Evolutionary conservation across 352 stramenopile species (phyloP), one percentile per base, ranked within the genome.

Genomic region (Thraustochytrium sp.): DNA sequence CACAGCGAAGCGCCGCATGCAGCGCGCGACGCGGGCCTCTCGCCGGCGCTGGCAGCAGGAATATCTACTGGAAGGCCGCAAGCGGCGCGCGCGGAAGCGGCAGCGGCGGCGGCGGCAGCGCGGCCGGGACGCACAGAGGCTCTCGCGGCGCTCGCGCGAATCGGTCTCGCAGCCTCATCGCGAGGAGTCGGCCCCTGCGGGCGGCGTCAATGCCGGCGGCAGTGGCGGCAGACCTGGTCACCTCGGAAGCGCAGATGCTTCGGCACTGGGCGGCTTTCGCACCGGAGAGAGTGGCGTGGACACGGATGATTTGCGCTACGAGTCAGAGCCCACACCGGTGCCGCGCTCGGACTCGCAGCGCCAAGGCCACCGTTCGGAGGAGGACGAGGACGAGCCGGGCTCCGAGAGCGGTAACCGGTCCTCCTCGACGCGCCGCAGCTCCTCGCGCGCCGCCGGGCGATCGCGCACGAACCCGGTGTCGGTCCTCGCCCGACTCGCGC

Each of bases 1-100:
- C 1, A 54, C 65, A 23, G 74, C 74, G 18, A 82, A 82, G 74
- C 74, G 53, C 18, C 36, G 23, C 42, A 54, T 56, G 55, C 48
- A 82, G 37, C 5, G 65, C 21, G 65, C 65, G 3, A 80, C 59
- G 26, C 34, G 59, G 9, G 59, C 59, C 21, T 44, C 59, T 11
- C 40, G 59, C 26, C 59, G 59, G 8, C 59, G 59, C 26, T 72
- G 59, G 59, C 59, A 72, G 40, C 59, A 72, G 46, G 59, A 72
- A 29, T 72, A 72, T 2, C 40, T 72, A 9, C 40, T 72, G 29
- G 36, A 72, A 26, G 59, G 11, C 9, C 34, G 59, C 34, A 72
- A 72, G 40, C 59, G 59, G 13, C 9, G 59, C 8, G 59, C 59
- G 1, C 59, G 59, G 5, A 72, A 72, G 31, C 34, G 59, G 40